Conservation (phyloP, 2,329 filamentous ascomycete genomes). For the Tolypocladium cylindrosporum region DNA sequence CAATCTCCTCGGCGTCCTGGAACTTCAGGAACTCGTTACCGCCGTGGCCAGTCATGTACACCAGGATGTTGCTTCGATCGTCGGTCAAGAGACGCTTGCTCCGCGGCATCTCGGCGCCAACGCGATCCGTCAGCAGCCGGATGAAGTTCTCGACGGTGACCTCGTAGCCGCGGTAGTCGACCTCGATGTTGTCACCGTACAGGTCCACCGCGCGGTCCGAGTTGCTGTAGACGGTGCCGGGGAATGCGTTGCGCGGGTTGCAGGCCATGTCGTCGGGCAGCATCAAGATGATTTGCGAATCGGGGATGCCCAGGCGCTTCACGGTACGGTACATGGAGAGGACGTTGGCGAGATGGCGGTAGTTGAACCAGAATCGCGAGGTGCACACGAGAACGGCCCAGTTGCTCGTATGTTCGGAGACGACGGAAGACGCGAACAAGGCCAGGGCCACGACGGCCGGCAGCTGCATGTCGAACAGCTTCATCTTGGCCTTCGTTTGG, state of each 20-base stretch:
- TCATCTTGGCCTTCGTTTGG: conserved; percentile 30
- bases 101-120: conserved; percentile 87
- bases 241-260: conserved; percentile 96
- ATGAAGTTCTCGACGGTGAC: conserved; percentile 99
- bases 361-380: conserved; percentile 99
- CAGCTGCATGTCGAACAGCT: conserved; percentile 33
- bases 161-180: conserved; percentile 96
- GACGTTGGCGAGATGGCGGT: conserved; percentile 94
- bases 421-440: conserved; percentile 34
- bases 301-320: conserved; percentile 92
- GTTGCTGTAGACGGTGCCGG: conserved; percentile 96
- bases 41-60: conserved; percentile 98
- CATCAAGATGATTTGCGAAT: conserved; percentile 99
- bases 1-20: conserved; percentile 95
- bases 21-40: conserved; percentile 98
- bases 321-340: conserved; percentile 96
- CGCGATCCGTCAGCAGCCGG: conserved; percentile 82
- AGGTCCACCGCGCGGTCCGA: conserved; percentile 90
- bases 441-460: conserved; percentile 37
- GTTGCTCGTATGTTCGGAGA: conserved; percentile 86
- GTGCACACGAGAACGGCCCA: conserved; percentile 99
- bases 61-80: conserved; percentile 89
- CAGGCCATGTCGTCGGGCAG: conserved; percentile 99
- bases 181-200: conserved; percentile 98
- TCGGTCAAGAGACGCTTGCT: conserved; percentile 92